These are phyloP conservation scores for Tolypocladium tropicale DNA, from an alignment of 2,329 filamentous ascomycete genomes.

Conservation along the genomic window DNA sequence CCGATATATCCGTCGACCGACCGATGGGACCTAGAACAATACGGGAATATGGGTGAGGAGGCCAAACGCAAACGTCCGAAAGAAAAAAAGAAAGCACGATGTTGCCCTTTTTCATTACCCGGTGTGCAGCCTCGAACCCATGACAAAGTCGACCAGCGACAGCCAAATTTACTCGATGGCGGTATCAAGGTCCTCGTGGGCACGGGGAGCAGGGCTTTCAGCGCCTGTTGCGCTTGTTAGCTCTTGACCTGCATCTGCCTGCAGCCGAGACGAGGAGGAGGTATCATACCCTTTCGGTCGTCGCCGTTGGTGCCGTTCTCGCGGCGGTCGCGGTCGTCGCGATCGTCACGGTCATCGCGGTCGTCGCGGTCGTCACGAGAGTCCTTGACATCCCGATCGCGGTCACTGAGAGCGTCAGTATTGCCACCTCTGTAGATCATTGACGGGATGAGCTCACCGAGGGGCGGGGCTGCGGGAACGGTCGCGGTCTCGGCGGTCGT, in stretches of 20 bases:
- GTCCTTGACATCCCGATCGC: conserved; percentile 48
- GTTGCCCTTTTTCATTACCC: conserved; percentile 9
- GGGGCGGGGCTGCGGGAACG: conserved; percentile 62
- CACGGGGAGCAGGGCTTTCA: conserved; percentile 70
- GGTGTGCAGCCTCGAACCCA: conserved; percentile 5
- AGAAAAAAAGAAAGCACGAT: conserved; percentile 12
- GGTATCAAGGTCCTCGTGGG: conserved; percentile 91
- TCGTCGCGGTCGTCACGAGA: conserved; percentile 63
- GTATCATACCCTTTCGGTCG: conserved; percentile 69
- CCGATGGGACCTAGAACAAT: conserved; percentile 10
- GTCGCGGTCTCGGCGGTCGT: conserved; percentile 65
- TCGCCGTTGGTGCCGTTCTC: conserved; percentile 77
- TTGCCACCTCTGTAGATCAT: not conserved
- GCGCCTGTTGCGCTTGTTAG: conserved; percentile 4
- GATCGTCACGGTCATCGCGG: conserved; percentile 54
- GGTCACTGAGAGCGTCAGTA: conserved; percentile 32
- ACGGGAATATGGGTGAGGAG: conserved; percentile 7
- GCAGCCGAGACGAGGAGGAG: not conserved
- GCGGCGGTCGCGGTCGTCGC: conserved; percentile 62
- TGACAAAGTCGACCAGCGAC: not conserved
- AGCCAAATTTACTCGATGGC: conserved; percentile 51
- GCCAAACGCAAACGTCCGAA: conserved; percentile 3
- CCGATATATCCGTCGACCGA: conserved; percentile 10
- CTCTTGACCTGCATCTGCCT: not conserved
- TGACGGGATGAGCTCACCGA: conserved; percentile 29